phyloP scores from a whole-genome alignment of 495 filamentous ascomycete species.

The Podospora anserina region DNA sequence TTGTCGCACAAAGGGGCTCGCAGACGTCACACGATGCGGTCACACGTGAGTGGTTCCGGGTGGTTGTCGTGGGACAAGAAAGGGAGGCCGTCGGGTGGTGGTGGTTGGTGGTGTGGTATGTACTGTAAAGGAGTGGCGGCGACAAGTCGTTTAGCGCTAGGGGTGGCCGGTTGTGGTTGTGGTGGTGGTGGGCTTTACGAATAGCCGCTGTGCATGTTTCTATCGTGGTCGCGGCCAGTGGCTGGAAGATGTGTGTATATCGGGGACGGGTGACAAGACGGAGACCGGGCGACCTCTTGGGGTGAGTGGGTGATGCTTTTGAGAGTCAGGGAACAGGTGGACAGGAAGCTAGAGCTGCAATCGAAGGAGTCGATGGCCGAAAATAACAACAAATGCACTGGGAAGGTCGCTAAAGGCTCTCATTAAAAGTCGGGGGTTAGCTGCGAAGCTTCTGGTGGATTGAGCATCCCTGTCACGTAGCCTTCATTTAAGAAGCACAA shows the following conservation, averaged over 20 bases:
- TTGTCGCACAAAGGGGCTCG: constrained; percentile 2
- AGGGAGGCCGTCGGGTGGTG: neutral
- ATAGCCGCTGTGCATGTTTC: constrained; percentile 16
- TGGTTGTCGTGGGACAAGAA: neutral
- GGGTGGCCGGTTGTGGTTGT: constrained; percentile 2
- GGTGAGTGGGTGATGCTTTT: neutral
- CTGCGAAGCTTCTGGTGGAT: constrained; percentile 10
- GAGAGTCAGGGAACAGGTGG: neutral
- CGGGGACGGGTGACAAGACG: constrained; percentile 6
- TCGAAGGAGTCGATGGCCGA: constrained; percentile 10
- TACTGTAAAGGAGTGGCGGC: neutral
- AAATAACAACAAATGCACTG: constrained; percentile 3
- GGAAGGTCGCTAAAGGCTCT: constrained; percentile 15
- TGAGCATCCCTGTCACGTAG: constrained; percentile 12
- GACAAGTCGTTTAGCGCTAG: constrained; percentile 2
- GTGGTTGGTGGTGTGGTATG: too few species aligned
- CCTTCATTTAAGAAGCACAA: constrained; percentile 12
- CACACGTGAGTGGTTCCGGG: neutral
- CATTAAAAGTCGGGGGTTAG: constrained; percentile 14
- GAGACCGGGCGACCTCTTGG: constrained; percentile 14
- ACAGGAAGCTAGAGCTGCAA: neutral
- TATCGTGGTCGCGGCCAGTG: constrained; percentile 13
- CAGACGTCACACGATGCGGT: constrained; percentile 10
- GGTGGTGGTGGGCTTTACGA: neutral
- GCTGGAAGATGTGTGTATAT: constrained; percentile 5